Conservation (phyloP, 2,329 filamentous ascomycete species). For the Monascus ruber region DNA sequence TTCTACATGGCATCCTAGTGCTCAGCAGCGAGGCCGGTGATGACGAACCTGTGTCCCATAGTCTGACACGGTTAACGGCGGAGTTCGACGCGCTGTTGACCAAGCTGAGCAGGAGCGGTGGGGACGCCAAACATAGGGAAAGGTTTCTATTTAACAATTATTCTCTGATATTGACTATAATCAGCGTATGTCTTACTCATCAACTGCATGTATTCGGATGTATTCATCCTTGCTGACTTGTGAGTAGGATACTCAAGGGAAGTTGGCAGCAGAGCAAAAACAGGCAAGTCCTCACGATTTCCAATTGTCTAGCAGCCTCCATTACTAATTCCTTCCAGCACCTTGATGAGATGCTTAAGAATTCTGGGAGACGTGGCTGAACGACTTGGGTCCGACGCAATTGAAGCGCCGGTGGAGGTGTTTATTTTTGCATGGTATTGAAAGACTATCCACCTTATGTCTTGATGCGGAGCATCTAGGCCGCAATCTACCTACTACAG, state of each 20-base stretch:
- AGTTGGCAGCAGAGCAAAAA: conserved; percentile 56
- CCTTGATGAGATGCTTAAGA: conserved; percentile 30
- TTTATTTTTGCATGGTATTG: no score
- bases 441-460: no score
- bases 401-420: no score
- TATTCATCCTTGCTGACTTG: conserved; percentile 4
- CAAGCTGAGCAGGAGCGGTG: conserved; percentile 64
- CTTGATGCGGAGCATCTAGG: no score
- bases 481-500: no score
- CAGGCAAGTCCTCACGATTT: conserved; percentile 20
- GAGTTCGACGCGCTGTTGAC: conserved; percentile 78
- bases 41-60: conserved; percentile 81
- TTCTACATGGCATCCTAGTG: conserved; percentile 71
- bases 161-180: conserved; percentile 84
- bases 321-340: conserved; percentile 14
- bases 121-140: conserved; percentile 68
- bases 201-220: no score
- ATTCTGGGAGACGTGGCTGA: conserved; percentile 19
- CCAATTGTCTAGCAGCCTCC: no score
- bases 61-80: conserved; percentile 60
- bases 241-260: conserved; percentile 35
- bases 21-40: conserved; percentile 86
- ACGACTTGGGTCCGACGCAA: neutral
- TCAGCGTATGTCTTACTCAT: conserved; percentile 45
- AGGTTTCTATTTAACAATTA: conserved; percentile 95